phyloP scores from a whole-genome alignment of 2,329 filamentous ascomycete genomes.

The Bipolaris victoriae region DNA sequence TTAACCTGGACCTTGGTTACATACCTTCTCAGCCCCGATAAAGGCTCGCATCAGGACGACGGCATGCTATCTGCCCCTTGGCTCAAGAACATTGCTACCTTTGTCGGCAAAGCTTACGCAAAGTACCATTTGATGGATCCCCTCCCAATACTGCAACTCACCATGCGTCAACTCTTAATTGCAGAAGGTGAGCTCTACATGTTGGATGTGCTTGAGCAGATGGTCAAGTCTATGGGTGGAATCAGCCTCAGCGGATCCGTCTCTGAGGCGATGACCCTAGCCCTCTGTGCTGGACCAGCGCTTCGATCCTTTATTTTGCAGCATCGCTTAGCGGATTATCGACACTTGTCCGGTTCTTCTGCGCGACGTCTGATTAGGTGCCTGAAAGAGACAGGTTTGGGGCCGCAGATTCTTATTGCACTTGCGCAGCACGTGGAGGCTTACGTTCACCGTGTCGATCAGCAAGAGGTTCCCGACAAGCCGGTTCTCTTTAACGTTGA shows the following conservation, averaged over 20 bases:
- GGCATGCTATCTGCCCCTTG: slow-evolving; percentile 85
- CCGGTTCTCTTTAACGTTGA: slow-evolving; percentile 86
- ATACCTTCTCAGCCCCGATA: slow-evolving; percentile 63
- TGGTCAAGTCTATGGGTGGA: slow-evolving; percentile 91
- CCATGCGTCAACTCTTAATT: slow-evolving; percentile 79
- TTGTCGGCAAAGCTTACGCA: slow-evolving; percentile 88
- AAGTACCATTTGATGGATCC: slow-evolving; percentile 84
- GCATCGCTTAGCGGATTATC: slow-evolving; percentile 78
- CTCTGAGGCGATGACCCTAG: slow-evolving; percentile 83
- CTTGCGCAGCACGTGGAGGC: slow-evolving; percentile 88
- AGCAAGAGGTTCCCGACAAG: slow-evolving; percentile 83
- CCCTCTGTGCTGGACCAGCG: slow-evolving; percentile 83
- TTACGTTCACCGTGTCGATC: slow-evolving; percentile 77
- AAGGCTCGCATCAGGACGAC: slow-evolving; percentile 66
- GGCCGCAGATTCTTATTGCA: slow-evolving; percentile 82
- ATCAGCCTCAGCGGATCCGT: slow-evolving; percentile 87
- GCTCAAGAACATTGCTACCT: slow-evolving; percentile 88
- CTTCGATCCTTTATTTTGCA: slow-evolving; percentile 80
- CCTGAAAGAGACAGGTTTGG: slow-evolving; percentile 77
- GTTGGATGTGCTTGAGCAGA: slow-evolving; percentile 86
- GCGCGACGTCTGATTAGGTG: slow-evolving; percentile 81
- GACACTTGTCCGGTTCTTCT: slow-evolving; percentile 75
- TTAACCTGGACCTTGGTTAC: slow-evolving; percentile 91
- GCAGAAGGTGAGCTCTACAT: slow-evolving; percentile 83
- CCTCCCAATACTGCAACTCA: slow-evolving; percentile 85